Evolutionary conservation across 2,329 filamentous ascomycete species (phyloP).

Genomic region (Colletotrichum tofieldiae): DNA sequence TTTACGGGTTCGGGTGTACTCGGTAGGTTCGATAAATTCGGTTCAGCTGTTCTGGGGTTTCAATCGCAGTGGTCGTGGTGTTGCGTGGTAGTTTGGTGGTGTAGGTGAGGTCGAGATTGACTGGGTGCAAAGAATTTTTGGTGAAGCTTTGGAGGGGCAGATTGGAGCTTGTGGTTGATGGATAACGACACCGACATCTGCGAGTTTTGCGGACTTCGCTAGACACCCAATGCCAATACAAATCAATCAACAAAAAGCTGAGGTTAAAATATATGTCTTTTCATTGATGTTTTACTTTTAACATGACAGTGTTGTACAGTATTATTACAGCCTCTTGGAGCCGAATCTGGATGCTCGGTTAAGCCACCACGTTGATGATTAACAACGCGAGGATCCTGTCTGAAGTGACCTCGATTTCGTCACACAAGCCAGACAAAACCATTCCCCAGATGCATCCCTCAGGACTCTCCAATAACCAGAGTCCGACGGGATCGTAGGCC

Average conservation of each 20-base stretch:
- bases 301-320: constrained; percentile 24
- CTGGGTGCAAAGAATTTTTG: constrained; percentile 41
- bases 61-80: background rate
- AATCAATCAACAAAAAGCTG: too few relatives aligned
- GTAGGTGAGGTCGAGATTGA: constrained; percentile 23
- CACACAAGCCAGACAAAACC: too few relatives aligned
- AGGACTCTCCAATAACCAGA: background rate
- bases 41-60: background rate
- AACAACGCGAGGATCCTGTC: background rate
- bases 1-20: background rate
- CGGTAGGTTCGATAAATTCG: background rate
- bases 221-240: background rate
- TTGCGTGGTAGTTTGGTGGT: constrained; percentile 19
- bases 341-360: background rate
- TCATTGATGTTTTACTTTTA: constrained; percentile 11
- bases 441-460: too few relatives aligned
- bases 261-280: background rate
- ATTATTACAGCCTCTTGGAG: background rate
- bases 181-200: background rate
- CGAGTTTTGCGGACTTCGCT: background rate
- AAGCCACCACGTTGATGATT: background rate
- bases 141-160: constrained; percentile 42
- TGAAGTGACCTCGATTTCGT: background rate
- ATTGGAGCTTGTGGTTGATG: constrained; percentile 16
- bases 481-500: background rate